phyloP scores from a whole-genome alignment of 352 stramenopile genomes.

The Aphanomyces invadans region DNA sequence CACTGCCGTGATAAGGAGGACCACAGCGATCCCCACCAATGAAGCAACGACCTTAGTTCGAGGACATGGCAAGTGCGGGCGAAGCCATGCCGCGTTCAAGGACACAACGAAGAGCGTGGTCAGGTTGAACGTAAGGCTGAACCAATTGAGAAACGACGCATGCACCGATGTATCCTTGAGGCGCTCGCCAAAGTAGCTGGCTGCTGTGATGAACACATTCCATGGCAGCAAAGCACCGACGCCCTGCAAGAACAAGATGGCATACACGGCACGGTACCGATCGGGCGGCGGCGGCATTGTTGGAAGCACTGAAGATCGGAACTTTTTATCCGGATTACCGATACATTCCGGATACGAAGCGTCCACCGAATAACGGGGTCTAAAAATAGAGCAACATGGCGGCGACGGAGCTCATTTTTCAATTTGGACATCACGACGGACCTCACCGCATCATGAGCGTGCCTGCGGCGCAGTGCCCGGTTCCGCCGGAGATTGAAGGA shows the following conservation, averaged over 20 bases:
- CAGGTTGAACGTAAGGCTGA: conserved; percentile 78
- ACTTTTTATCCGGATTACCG: too few relatives aligned
- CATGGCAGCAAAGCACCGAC: conserved; percentile 68
- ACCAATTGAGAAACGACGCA: conserved; percentile 81
- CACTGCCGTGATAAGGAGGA: conserved; percentile 64
- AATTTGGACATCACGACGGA: not conserved
- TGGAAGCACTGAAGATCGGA: too few relatives aligned
- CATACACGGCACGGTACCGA: conserved; percentile 34
- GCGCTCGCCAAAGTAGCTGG: conserved; percentile 66
- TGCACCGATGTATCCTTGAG: conserved; percentile 55
- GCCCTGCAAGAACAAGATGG: conserved; percentile 72
- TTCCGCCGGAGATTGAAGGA: conserved; percentile 68
- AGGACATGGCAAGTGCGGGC: conserved; percentile 50
- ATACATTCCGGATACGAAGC: not conserved
- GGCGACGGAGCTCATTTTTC: not conserved
- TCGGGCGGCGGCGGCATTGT: not conserved
- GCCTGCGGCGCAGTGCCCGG: conserved; percentile 30
- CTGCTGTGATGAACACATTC: conserved; percentile 83
- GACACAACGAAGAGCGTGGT: conserved; percentile 69
- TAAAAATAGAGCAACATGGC: conserved; percentile 4
- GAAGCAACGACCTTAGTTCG: conserved; percentile 55
- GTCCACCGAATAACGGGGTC: not conserved
- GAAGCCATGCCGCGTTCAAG: conserved; percentile 51
- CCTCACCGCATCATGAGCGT: not conserved
- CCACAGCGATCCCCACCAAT: conserved; percentile 52